Conservation (phyloP, 345 rosid species). For the Dimocarpus longan region DNA sequence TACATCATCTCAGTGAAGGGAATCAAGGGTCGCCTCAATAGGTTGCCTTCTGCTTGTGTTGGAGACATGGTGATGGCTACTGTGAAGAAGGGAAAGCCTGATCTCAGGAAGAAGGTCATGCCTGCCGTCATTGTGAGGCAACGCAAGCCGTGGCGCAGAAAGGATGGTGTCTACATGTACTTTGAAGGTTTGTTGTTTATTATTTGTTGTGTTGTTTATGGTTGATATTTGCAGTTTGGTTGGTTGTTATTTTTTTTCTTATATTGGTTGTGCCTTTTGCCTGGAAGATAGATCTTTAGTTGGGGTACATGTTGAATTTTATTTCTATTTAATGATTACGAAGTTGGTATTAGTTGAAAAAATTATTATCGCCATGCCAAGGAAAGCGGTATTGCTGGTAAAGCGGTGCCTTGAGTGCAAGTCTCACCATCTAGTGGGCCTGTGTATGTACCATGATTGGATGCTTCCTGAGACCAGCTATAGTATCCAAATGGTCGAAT, state of each 20-base stretch:
- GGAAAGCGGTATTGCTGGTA: constrained; percentile 26
- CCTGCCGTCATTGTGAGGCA: constrained; percentile 95
- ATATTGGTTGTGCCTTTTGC: neutral
- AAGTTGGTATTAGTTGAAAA: neutral
- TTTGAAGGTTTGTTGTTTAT: constrained; percentile 60
- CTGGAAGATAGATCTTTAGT: neutral
- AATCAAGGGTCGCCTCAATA: constrained; percentile 83
- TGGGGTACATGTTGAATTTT: neutral
- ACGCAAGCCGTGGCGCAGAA: constrained; percentile 97
- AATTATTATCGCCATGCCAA: neutral
- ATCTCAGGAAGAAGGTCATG: constrained; percentile 93
- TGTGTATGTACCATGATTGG: constrained; percentile 16
- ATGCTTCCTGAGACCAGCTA: constrained; percentile 33
- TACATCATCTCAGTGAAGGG: constrained; percentile 96
- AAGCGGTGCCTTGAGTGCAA: constrained; percentile 21
- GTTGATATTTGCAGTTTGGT: neutral
- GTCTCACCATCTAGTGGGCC: neutral
- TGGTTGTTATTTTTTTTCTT: neutral
- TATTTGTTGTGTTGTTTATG: neutral
- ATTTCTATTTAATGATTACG: too few species aligned
- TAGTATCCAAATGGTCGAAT: constrained; percentile 19
- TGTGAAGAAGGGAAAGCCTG: constrained; percentile 93
- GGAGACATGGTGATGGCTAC: constrained; percentile 99
- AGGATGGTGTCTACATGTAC: constrained; percentile 97
- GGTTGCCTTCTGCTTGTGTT: constrained; percentile 92